These are phyloP conservation scores for Clonostachys chloroleuca DNA, from an alignment of 2,329 filamentous ascomycete genomes.

Conservation along the genomic window DNA sequence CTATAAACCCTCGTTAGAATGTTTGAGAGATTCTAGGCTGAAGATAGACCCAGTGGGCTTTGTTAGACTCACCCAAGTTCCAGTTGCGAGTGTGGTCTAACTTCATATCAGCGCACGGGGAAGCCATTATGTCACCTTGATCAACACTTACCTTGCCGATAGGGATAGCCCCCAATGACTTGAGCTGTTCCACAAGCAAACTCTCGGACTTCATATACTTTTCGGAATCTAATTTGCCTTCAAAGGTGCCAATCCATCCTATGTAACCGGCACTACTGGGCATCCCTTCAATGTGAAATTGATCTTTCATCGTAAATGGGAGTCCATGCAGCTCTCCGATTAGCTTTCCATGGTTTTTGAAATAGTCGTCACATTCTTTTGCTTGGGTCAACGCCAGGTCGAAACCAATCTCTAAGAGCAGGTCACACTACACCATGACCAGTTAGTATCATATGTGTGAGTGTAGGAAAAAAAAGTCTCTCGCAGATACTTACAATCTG, in stretches of 20 bases:
- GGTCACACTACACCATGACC: conserved; percentile 21
- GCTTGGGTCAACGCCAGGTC: neutral
- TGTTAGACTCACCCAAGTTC: too few species aligned
- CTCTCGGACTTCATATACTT: conserved; percentile 61
- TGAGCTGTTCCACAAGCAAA: conserved; percentile 38
- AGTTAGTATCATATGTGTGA: neutral
- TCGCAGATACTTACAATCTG: conserved; percentile 7
- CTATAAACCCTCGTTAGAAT: neutral
- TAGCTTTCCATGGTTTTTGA: conserved; percentile 43
- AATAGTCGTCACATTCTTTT: neutral
- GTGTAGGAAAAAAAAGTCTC: neutral
- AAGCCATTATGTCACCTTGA: conserved; percentile 26
- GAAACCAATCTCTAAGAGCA: conserved; percentile 18
- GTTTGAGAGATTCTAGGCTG: too few species aligned
- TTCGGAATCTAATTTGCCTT: conserved; percentile 56
- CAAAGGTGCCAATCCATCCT: conserved; percentile 38
- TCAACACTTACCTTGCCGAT: conserved; percentile 92
- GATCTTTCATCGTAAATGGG: conserved; percentile 80
- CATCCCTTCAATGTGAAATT: conserved; percentile 75
- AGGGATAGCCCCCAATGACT: conserved; percentile 82
- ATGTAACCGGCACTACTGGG: conserved; percentile 71
- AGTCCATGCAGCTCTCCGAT: conserved; percentile 85
- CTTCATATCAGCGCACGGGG: too few species aligned
- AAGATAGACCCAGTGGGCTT: too few species aligned
- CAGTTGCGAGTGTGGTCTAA: too few species aligned